phyloP scores from a whole-genome alignment of 768 basidiomycete genomes.

The Suillus ampliporus region DNA sequence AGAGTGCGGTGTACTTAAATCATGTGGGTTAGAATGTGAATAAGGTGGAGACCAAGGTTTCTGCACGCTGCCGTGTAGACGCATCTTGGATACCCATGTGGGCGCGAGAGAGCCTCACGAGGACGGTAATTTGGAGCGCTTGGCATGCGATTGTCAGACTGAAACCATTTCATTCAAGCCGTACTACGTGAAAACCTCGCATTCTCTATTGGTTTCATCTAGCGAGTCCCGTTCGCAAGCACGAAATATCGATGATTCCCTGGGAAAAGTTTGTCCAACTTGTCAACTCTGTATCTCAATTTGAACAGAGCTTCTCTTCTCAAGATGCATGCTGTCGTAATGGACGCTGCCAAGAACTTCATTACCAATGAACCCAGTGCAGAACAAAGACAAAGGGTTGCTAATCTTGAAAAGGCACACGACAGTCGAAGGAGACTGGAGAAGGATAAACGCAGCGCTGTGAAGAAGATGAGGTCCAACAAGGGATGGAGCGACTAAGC shows the following conservation, averaged over 20 bases:
- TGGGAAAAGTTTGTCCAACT: slow-evolving; percentile 57
- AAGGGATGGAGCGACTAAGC: slow-evolving; percentile 26
- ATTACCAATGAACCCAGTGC: slow-evolving; percentile 29
- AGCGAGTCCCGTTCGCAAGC: slow-evolving; percentile 76
- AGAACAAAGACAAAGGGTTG: slow-evolving; percentile 34
- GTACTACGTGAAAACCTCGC: slow-evolving; percentile 68
- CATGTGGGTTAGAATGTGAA: slow-evolving; percentile 63
- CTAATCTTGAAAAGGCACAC: slow-evolving; percentile 25
- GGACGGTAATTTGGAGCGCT: slow-evolving; percentile 45
- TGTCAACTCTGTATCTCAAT: not conserved
- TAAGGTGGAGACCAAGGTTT: slow-evolving; percentile 87
- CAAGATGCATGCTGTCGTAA: slow-evolving; percentile 35
- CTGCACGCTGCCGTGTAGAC: slow-evolving; percentile 61
- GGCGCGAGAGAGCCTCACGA: slow-evolving; percentile 55
- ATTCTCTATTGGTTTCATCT: slow-evolving; percentile 73
- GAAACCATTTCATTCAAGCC: slow-evolving; percentile 45
- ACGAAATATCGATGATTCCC: slow-evolving; percentile 74
- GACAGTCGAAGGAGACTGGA: slow-evolving; percentile 27
- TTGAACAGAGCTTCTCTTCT: not conserved
- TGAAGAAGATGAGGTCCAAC: slow-evolving; percentile 32
- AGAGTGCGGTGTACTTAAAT: not conserved
- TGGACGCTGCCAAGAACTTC: slow-evolving; percentile 25
- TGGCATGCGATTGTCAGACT: slow-evolving; percentile 4
- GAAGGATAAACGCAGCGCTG: slow-evolving; percentile 31
- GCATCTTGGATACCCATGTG: slow-evolving; percentile 73